Percentiles rank a stretch among this genome's conserved stretches.
Conservation (phyloP, 1,284 basidiomycete species). For the Leccinum subfulvum region DNA sequence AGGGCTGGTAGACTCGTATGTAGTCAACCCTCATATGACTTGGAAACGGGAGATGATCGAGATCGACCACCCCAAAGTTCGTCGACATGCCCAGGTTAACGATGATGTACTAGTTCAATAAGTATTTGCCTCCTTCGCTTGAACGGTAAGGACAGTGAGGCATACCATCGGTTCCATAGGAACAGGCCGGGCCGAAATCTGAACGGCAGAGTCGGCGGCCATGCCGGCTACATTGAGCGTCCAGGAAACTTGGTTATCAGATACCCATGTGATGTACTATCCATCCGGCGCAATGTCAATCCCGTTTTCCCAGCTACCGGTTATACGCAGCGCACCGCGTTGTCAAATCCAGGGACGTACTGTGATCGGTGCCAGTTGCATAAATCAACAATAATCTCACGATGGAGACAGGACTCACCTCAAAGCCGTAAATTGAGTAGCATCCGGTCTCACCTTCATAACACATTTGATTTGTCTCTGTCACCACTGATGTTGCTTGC, state of each 20-base stretch:
- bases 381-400: background rate
- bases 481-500: slow-evolving; percentile 59
- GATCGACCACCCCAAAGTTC: slow-evolving; percentile 57
- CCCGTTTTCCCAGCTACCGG: background rate
- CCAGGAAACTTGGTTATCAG: slow-evolving; percentile 59
- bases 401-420: slow-evolving; percentile 40
- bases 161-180: slow-evolving; percentile 72
- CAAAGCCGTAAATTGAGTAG: slow-evolving; percentile 53
- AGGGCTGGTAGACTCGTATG: slow-evolving; percentile 66
- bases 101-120: slow-evolving; percentile 42
- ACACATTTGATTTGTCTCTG: slow-evolving; percentile 48
- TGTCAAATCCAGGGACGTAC: slow-evolving; percentile 61
- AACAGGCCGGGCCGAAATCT: slow-evolving; percentile 63
- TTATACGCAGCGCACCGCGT: slow-evolving; percentile 38
- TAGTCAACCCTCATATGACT: slow-evolving; percentile 67
- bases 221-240: slow-evolving; percentile 65
- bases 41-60: slow-evolving; percentile 57
- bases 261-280: slow-evolving; percentile 72
- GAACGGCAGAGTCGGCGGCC: slow-evolving; percentile 51
- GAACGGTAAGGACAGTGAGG: slow-evolving; percentile 1
- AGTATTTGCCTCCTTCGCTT: slow-evolving; percentile 1
- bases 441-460: slow-evolving; percentile 49
- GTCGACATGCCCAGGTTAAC: slow-evolving; percentile 55
- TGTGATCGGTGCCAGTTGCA: slow-evolving; percentile 19
- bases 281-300: slow-evolving; percentile 3